Evolutionary conservation across 1,139 yeast genomes (phyloP), one percentile per base, ranked within the genome.

Genomic region (Diutina catenulata): DNA sequence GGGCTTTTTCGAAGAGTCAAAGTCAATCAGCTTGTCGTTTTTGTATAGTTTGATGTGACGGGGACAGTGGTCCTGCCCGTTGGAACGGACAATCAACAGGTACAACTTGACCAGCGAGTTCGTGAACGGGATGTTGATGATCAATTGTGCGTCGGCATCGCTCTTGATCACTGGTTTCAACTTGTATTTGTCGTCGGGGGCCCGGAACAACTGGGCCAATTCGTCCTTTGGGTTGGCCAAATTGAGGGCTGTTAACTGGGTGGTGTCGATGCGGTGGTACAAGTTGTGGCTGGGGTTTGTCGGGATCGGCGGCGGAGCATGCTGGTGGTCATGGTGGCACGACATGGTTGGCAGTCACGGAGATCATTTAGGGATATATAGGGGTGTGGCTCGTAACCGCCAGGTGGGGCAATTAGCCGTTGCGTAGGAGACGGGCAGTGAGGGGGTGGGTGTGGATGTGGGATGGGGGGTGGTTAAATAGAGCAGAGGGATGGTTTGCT

Each of bases 131-230:
- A 91, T 71, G 43, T 74, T 72, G 23, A 88, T 50, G 36, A 88
- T 70, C 49, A 88, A 46, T 52, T 88, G 95, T 42, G 80, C 74
- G 51, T 91, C 97, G 3, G 82, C 76, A 53, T 88, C 96, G 1
- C 88, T 76, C 49, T 70, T 72, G 27, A 87, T 60, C 28, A 64
- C 65, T 8, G 75, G 76, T 19, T 56, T 55, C 20, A 72, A 48
- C 35, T 57, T 47, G 48, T 65, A 72, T 49, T 59, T 70, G 20
- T 62, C 57, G 2, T 58, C 60, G 3, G 68, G 53, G 5, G 48
- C 37, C 39, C 57, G 58, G 66, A 86, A 82, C 4, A 80, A 51
- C 42, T 70, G 63, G 33, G 66, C 56, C 3, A 80, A 52, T 8
- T 70, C 81, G 2, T 64, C 65, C 14, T 62, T 64, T 0, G 65